phyloP scores from a whole-genome alignment of 2,329 filamentous ascomycete species.

The Verticillium zaregamsianum region DNA sequence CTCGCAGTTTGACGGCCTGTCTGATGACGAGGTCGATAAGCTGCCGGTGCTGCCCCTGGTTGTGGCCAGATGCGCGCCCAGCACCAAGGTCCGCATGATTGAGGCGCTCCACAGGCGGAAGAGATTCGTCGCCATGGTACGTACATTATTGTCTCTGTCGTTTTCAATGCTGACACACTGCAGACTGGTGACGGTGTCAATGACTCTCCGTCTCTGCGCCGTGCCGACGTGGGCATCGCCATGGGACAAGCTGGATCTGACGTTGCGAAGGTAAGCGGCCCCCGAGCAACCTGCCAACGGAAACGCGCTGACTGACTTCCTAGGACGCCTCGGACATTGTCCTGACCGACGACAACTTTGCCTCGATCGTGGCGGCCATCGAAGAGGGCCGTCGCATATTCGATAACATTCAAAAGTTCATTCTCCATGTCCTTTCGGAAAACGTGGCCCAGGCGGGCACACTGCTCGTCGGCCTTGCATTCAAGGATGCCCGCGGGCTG shows the following conservation, averaged over 20 bases:
- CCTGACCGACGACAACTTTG: conserved; percentile 70
- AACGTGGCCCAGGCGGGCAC: conserved; percentile 70
- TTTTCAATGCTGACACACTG: background rate
- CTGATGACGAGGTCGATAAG: conserved; percentile 59
- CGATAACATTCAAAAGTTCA: conserved; percentile 73
- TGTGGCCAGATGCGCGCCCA: conserved; percentile 64
- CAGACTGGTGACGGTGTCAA: conserved; percentile 69
- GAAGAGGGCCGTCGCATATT: conserved; percentile 70
- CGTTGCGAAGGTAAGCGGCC: conserved; percentile 46
- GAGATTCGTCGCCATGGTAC: conserved; percentile 61
- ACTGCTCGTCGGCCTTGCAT: conserved; percentile 65
- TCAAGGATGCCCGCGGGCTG: conserved; percentile 60
- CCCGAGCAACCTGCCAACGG: background rate
- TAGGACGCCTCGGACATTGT: conserved; percentile 61
- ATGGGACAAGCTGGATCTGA: conserved; percentile 61
- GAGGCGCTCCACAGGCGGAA: conserved; percentile 64
- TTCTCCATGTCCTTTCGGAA: conserved; percentile 64
- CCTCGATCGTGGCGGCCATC: conserved; percentile 66
- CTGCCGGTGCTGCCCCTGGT: conserved; percentile 64
- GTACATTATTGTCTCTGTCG: conserved; percentile 1
- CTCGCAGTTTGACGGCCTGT: conserved; percentile 58
- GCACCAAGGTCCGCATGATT: conserved; percentile 72
- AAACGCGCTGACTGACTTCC: background rate
- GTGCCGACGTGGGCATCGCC: conserved; percentile 67
- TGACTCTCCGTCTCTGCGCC: conserved; percentile 66